Evolutionary conservation across 129 eudicot genomes (phyloP), one percentile per base, ranked within the genome.

Genomic region (Artemisia argyi): DNA sequence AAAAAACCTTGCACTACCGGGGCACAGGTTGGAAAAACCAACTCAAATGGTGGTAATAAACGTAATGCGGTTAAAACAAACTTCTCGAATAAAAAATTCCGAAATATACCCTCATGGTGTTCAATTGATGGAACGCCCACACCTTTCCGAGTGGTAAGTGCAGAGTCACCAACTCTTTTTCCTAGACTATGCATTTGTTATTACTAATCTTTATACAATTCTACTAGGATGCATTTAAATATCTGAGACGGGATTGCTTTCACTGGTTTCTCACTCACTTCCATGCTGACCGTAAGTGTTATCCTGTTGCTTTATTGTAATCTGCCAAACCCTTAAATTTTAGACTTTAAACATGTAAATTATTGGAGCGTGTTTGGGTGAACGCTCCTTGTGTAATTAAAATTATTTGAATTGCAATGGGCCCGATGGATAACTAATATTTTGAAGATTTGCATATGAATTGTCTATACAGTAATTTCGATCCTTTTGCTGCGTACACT

Each of bases 191-290:
- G 26, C 44, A 35, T 52, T 18, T 11, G 18, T 82, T 55, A 63
- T 53, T 68, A 26, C 66, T 57, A 61, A 62, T 52, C 17, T 49
- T 44, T 20, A 22, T 58, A 67, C 2, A 46, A 11, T 66, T 73
- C 75, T 83, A 56, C 52, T 88, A 94, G 99, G 99, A 94, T 73
- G 97, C 97, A 61, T 90, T 94, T 68, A 91, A 83, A 65, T 88
- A 84, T 76, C 80, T 94, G 48, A 76, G 93, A 83, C 84, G 89
- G 75, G 97, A 94, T 81, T 94, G 93, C 76, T 88, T 76, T 16
- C 89, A 90, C 77, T 94, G 97, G 97, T 94, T 94, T 76, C 99
- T 94, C 62, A 88, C 91, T 54, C 99, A 90, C 86, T 90, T 94
- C 71, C 99, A 94, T 78, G 69, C 85, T 52, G 99, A 94, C 54